Conservation (phyloP, 2,329 filamentous ascomycete genomes). For the Chaetothyriales sp. region DNA sequence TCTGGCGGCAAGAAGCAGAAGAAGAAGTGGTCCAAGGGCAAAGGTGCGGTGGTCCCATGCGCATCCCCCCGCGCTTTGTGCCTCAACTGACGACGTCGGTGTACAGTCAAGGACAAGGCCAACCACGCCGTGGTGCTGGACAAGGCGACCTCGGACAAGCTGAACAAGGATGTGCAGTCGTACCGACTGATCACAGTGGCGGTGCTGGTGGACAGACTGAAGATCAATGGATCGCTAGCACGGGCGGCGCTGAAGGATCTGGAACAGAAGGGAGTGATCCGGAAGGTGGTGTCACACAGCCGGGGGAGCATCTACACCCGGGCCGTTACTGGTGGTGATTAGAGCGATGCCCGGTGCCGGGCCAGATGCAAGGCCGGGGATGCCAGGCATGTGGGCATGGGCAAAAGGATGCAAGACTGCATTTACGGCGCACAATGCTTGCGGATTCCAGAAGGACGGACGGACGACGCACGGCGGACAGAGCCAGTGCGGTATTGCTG, state of each 20-base stretch:
- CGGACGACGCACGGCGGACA: not conserved
- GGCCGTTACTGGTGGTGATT: constrained; percentile 18
- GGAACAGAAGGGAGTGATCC: constrained; percentile 50
- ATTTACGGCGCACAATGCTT: not conserved
- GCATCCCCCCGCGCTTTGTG: not conserved
- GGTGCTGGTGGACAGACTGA: constrained; percentile 96
- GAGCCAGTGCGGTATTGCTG: not conserved
- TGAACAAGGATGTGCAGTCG: constrained; percentile 99
- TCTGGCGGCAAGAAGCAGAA: constrained; percentile 39
- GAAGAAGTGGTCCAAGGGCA: constrained; percentile 47
- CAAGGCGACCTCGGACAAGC: constrained; percentile 93
- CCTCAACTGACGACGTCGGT: constrained; percentile 6
- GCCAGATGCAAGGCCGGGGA: not conserved
- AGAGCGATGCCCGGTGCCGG: constrained; percentile 2
- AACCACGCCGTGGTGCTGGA: constrained; percentile 97
- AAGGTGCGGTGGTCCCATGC: constrained; percentile 31
- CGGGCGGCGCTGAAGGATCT: constrained; percentile 38
- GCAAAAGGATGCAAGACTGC: not conserved
- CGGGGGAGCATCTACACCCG: constrained; percentile 91
- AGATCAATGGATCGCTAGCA: constrained; percentile 98
- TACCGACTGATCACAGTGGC: constrained; percentile 99
- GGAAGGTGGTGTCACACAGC: constrained; percentile 91
- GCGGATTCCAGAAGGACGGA: not conserved
- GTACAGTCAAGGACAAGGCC: constrained; percentile 99
- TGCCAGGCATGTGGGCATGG: not conserved